These are phyloP conservation scores for Penicillium sp. DNA, from an alignment of 2,329 filamentous ascomycete species.

Conservation along the genomic window DNA sequence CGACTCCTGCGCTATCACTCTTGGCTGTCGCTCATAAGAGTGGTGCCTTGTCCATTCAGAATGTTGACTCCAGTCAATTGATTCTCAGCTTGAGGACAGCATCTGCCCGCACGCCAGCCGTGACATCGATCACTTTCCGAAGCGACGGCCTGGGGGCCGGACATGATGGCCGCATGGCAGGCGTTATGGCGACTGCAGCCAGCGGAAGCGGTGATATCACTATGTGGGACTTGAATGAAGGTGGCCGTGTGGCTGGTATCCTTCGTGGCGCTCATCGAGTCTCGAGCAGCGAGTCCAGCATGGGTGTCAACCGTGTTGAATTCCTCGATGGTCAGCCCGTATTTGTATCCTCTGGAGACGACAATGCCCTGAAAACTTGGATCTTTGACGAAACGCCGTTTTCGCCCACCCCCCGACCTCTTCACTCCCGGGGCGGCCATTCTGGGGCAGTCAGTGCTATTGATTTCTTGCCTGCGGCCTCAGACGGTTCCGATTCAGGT, in stretches of 20 bases:
- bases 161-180: slow-evolving; percentile 79
- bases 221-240: slow-evolving; percentile 93
- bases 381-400: slow-evolving; percentile 94
- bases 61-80: slow-evolving; percentile 77
- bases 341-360: slow-evolving; percentile 84
- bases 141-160: slow-evolving; percentile 88
- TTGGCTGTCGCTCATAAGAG: slow-evolving; percentile 85
- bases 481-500: slow-evolving; percentile 83
- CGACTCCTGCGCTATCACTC: slow-evolving; percentile 80
- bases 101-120: slow-evolving; percentile 62
- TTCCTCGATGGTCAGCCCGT: slow-evolving; percentile 90
- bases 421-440: slow-evolving; percentile 87
- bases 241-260: slow-evolving; percentile 83
- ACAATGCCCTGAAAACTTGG: slow-evolving; percentile 95
- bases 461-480: slow-evolving; percentile 82
- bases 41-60: slow-evolving; percentile 78
- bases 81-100: slow-evolving; percentile 72
- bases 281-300: slow-evolving; percentile 61
- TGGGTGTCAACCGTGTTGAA: slow-evolving; percentile 81
- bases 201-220: slow-evolving; percentile 82
- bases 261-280: slow-evolving; percentile 82
- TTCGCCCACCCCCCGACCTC: slow-evolving; percentile 78
- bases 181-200: slow-evolving; percentile 92
- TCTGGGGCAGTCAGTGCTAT: slow-evolving; percentile 82
- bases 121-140: slow-evolving; percentile 86